Evolutionary conservation across 1,139 yeast genomes (phyloP).

Genomic region (Hyphopichia buzzinii): DNA sequence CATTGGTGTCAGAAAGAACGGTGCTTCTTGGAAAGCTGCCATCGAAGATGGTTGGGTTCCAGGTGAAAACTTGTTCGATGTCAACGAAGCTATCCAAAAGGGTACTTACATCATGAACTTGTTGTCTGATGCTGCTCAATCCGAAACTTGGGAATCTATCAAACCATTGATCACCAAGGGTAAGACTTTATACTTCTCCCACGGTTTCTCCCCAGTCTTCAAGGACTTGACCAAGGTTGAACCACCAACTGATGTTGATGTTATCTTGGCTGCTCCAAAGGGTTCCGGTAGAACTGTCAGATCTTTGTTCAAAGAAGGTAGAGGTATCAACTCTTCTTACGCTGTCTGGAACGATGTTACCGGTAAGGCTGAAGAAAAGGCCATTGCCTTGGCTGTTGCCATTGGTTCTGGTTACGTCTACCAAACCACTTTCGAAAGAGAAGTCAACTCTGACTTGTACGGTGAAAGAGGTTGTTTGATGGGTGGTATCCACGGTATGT

Average conservation of each 20-base stretch:
- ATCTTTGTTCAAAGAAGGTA: conserved; percentile 98
- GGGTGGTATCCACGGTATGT: conserved; percentile 99
- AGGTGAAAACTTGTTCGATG: conserved; percentile 96
- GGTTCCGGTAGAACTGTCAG: conserved; percentile 99
- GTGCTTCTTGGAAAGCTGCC: conserved; percentile 99
- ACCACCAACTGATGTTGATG: conserved; percentile 93
- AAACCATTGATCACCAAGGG: conserved; percentile 94
- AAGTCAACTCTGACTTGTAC: conserved; percentile 97
- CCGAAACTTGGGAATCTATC: conserved; percentile 90
- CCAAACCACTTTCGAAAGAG: conserved; percentile 99
- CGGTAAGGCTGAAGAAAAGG: conserved; percentile 99
- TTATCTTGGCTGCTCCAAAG: conserved; percentile 98
- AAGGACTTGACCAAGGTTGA: conserved; percentile 95
- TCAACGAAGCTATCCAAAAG: conserved; percentile 83
- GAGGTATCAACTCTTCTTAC: conserved; percentile 99
- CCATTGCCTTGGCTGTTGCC: conserved; percentile 97
- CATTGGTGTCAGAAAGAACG: conserved; percentile 96
- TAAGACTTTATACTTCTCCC: conserved; percentile 97
- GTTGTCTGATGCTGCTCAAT: conserved; percentile 98
- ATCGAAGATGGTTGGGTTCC: conserved; percentile 99
- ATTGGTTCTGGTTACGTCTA: conserved; percentile 99
- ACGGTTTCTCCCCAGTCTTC: conserved; percentile 99
- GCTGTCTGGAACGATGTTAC: conserved; percentile 99
- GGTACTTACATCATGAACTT: conserved; percentile 98
- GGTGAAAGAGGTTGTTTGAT: conserved; percentile 99